phyloP scores from a whole-genome alignment of 2,329 filamentous ascomycete species.

The Colletotrichum euphorbiae region DNA sequence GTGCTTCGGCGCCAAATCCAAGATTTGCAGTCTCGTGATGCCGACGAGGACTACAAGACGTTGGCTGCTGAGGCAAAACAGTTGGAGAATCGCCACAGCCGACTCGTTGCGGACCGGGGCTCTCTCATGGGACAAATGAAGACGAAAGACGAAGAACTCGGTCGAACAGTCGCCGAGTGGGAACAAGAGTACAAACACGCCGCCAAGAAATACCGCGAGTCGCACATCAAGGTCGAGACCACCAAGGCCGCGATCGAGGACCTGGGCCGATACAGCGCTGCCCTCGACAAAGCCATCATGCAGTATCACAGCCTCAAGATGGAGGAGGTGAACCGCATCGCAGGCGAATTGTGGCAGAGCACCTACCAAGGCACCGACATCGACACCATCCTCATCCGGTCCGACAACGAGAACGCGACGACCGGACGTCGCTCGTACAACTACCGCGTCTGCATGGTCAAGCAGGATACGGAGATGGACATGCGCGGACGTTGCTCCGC shows the following conservation, averaged over 20 bases:
- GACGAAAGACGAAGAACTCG: slow-evolving; percentile 85
- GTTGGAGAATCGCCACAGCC: slow-evolving; percentile 76
- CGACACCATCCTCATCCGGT: slow-evolving; percentile 94
- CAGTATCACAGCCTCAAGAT: slow-evolving; percentile 96
- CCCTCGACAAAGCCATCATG: slow-evolving; percentile 97
- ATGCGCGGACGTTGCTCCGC: slow-evolving; percentile 98
- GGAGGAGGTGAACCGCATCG: slow-evolving; percentile 96
- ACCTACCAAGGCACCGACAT: slow-evolving; percentile 98
- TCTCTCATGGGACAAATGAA: slow-evolving; percentile 82
- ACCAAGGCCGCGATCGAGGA: slow-evolving; percentile 95
- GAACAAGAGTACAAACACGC: slow-evolving; percentile 89
- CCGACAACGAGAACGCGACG: slow-evolving; percentile 79
- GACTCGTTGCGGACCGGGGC: slow-evolving; percentile 77
- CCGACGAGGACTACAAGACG: slow-evolving; percentile 82
- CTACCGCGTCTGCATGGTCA: slow-evolving; percentile 98
- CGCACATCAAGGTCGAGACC: slow-evolving; percentile 89
- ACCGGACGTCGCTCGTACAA: slow-evolving; percentile 88
- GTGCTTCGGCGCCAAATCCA: slow-evolving; percentile 76
- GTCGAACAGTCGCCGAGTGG: slow-evolving; percentile 80
- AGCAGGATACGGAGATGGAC: slow-evolving; percentile 97
- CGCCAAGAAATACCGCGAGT: slow-evolving; percentile 82
- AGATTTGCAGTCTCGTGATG: slow-evolving; percentile 81
- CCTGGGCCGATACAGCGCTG: slow-evolving; percentile 81
- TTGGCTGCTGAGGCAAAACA: slow-evolving; percentile 76
- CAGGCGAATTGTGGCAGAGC: slow-evolving; percentile 95